Evolutionary conservation across 2,329 filamentous ascomycete species (phyloP).

Genomic region (Colletotrichum trifolii): DNA sequence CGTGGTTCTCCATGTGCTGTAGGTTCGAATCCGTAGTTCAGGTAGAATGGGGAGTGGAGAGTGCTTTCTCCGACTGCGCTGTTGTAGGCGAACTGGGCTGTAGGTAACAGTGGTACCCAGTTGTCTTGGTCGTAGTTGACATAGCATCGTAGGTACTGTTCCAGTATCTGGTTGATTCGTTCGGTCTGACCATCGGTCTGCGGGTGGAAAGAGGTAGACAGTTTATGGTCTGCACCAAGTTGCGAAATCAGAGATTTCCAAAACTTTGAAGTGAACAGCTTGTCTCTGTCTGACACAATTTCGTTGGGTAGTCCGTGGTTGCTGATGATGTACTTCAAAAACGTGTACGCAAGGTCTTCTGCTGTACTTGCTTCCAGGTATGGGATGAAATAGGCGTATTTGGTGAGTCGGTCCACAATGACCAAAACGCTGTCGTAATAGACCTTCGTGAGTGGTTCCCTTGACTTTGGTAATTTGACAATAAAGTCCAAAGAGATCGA

Average conservation of each 20-base stretch:
- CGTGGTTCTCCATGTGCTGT: constrained; percentile 3
- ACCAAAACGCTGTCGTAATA: constrained; percentile 1
- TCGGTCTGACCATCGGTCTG: neutral
- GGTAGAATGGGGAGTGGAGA: constrained; percentile 9
- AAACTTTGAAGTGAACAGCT: constrained; percentile 9
- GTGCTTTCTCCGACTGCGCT: constrained; percentile 6
- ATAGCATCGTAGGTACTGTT: neutral
- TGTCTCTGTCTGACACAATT: constrained; percentile 6
- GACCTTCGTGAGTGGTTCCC: neutral
- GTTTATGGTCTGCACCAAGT: neutral
- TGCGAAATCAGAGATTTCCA: constrained; percentile 6
- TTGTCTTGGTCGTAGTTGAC: neutral
- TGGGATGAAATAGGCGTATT: constrained; percentile 3
- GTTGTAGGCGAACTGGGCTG: too few species aligned
- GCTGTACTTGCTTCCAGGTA: constrained; percentile 2
- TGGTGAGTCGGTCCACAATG: constrained; percentile 2
- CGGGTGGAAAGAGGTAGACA: constrained; percentile 2
- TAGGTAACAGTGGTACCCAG: neutral
- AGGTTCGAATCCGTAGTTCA: constrained; percentile 3
- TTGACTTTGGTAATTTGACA: neutral
- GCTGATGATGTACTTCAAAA: neutral
- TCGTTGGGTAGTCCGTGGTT: neutral
- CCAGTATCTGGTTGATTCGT: neutral
- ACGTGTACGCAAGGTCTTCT: neutral
- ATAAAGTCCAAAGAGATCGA: constrained; percentile 7